These are phyloP conservation scores for Colletotrichum higginsianum DNA, from an alignment of 2,329 filamentous ascomycete genomes.

Conservation along the genomic window DNA sequence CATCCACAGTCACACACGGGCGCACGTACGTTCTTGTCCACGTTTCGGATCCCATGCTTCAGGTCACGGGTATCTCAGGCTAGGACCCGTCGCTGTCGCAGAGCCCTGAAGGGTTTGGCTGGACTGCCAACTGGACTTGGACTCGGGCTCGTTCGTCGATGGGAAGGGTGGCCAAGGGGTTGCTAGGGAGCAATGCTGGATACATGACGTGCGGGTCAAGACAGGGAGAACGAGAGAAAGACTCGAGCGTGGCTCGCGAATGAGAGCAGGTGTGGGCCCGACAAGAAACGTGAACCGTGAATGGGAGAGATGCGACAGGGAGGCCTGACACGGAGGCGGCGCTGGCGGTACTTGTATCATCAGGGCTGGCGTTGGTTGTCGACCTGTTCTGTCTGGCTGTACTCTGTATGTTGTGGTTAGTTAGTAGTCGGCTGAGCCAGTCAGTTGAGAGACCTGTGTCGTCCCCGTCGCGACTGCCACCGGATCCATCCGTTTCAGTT, in stretches of 20 bases:
- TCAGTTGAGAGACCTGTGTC: not conserved
- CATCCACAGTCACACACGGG: not conserved
- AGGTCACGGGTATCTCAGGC: slow-evolving; percentile 12
- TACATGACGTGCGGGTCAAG: slow-evolving; percentile 11
- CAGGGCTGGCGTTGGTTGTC: not conserved
- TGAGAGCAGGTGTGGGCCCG: slow-evolving; percentile 8
- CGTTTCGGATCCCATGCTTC: slow-evolving; percentile 32
- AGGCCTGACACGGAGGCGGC: slow-evolving; percentile 31
- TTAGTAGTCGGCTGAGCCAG: not conserved
- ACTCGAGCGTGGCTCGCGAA: not conserved
- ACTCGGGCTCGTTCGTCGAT: not conserved
- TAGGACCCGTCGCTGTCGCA: slow-evolving; percentile 21
- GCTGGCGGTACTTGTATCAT: slow-evolving; percentile 2
- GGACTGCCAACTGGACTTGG: not conserved
- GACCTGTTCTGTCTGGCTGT: not conserved
- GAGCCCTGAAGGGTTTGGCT: slow-evolving; percentile 26
- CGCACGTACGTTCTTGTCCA: slow-evolving; percentile 23
- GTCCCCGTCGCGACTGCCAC: not conserved
- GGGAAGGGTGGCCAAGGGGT: not conserved
- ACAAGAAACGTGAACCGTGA: not conserved
- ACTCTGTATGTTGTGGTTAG: too few species aligned
- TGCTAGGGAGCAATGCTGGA: not conserved
- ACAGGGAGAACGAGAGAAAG: not conserved
- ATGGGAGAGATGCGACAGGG: slow-evolving; percentile 22
- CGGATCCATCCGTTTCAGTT: slow-evolving; percentile 33